Base-by-base conservation (phyloP, 345 rosid genomes). In the Pseudoturritis turrita region DNA sequence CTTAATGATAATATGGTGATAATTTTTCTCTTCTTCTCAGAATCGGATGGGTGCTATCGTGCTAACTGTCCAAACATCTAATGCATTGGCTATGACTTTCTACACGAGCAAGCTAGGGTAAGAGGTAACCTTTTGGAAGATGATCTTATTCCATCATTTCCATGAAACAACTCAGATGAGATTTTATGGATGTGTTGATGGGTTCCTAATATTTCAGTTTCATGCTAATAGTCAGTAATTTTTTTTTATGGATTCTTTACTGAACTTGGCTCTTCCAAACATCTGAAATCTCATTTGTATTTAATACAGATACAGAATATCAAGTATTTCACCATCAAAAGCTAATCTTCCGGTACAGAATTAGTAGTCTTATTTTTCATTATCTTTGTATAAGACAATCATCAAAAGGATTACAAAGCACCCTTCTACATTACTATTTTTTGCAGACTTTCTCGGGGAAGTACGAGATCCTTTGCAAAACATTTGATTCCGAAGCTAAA, bases 401-500 rank as follows among this genome's bases (percentile, higher is more conserved):
- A 65, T 46, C 3, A 58, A 36, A 53, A 7, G 14, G 29, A 18
- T 17, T 60, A 18, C 23, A 36, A 49, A 11, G 17, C 41, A 40
- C 5, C 66, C 19, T 29, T 37, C 10, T 71, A 45, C 58, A 10
- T 28, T 41, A 0, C 57, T 46, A n/a, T 6, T 8, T 73, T 71
- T 40, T 55, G 56, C 85, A 92, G 96, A 58, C 62, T 51, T 79
- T 64, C 45, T 82, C 78, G 31, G 83, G 59, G 29, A 89, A 77
- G 58, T 91, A 91, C 71, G 96, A 89, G 76, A 91, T 95, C 83
- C 96, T 91, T 49, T 95, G 97, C 91, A 91, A 86, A 83, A 83
- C 86, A 39, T 85, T 91, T 81, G 88, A 84, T 76, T 65, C 69
- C 12, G 89, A 89, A 77, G 89, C 90, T 63, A 84, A 87, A 80